phyloP scores from a whole-genome alignment of 2,329 filamentous ascomycete genomes.

The Talaromyces pinophilus region DNA sequence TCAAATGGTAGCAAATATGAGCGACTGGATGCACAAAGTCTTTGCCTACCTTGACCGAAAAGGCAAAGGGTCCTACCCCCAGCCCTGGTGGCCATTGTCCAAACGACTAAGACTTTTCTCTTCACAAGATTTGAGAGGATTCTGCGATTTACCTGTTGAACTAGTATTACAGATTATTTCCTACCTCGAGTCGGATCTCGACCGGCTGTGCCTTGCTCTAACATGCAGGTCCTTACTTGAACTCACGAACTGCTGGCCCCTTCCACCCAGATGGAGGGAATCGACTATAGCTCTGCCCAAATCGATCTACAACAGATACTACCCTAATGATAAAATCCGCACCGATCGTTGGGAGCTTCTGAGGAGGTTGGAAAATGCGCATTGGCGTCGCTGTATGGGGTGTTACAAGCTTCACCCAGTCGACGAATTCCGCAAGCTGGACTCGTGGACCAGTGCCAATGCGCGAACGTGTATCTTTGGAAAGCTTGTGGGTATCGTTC shows the following conservation, averaged over 20 bases:
- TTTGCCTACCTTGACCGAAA: neutral
- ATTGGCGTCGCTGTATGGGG: conserved; percentile 11
- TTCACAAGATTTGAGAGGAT: neutral
- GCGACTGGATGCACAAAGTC: neutral
- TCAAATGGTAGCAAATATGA: neutral
- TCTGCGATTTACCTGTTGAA: neutral
- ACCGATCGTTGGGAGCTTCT: conserved; percentile 4
- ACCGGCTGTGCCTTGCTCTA: conserved; percentile 4
- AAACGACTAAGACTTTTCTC: neutral
- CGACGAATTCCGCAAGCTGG: neutral
- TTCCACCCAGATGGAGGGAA: neutral
- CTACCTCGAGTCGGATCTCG: conserved; percentile 8
- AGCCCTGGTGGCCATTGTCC: conserved; percentile 4
- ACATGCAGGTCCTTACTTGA: conserved; percentile 3
- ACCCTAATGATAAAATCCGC: neutral
- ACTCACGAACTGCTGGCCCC: neutral
- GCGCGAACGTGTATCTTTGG: neutral
- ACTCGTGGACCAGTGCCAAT: neutral
- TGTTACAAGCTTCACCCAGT: conserved; percentile 15
- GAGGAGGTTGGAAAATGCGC: neutral
- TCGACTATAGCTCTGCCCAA: neutral
- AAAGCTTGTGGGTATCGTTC: neutral
- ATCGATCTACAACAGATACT: neutral
- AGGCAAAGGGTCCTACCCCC: neutral
- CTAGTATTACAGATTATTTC: neutral